Conservation (phyloP, 1,284 basidiomycete genomes). For the Serendipita sp. region DNA sequence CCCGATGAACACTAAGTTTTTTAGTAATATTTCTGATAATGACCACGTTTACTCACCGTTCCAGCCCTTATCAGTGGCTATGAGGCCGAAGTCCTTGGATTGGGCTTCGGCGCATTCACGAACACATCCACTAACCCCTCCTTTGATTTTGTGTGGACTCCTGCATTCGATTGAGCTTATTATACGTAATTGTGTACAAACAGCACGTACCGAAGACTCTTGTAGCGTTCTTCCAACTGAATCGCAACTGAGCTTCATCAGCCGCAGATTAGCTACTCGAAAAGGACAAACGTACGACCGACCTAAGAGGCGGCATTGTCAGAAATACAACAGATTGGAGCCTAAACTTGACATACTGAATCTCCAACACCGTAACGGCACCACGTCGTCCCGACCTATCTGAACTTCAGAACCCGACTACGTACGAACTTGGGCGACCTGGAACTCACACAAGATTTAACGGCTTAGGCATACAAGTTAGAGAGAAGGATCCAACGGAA, state of each 20-base stretch:
- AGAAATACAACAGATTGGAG: not conserved
- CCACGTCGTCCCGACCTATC: slow-evolving; percentile 42
- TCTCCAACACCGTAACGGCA: slow-evolving; percentile 67
- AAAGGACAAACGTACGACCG: not conserved
- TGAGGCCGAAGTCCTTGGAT: slow-evolving; percentile 62
- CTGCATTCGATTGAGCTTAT: slow-evolving; percentile 14
- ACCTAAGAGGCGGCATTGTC: not conserved
- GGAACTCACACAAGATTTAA: slow-evolving; percentile 35
- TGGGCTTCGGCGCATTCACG: slow-evolving; percentile 69
- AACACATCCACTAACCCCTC: slow-evolving; percentile 63
- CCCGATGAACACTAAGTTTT: slow-evolving; percentile 43
- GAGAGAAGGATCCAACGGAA: slow-evolving; percentile 23
- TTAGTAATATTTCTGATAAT: slow-evolving; percentile 6
- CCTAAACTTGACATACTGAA: slow-evolving; percentile 36
- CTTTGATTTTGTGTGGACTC: slow-evolving; percentile 65
- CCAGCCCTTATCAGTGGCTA: slow-evolving; percentile 68
- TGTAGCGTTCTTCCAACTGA: slow-evolving; percentile 60
- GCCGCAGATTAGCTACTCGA: not conserved
- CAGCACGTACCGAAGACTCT: slow-evolving; percentile 33
- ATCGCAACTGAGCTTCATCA: slow-evolving; percentile 35
- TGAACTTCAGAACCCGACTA: not conserved
- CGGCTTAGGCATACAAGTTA: slow-evolving; percentile 18
- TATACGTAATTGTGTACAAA: not conserved
- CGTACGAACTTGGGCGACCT: not conserved
- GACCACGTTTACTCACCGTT: slow-evolving; percentile 29